Evolutionary conservation across 2,329 filamentous ascomycete species (phyloP), one percentile per base, ranked within the genome.

Genomic region (Paraconiothyrium brasiliense): DNA sequence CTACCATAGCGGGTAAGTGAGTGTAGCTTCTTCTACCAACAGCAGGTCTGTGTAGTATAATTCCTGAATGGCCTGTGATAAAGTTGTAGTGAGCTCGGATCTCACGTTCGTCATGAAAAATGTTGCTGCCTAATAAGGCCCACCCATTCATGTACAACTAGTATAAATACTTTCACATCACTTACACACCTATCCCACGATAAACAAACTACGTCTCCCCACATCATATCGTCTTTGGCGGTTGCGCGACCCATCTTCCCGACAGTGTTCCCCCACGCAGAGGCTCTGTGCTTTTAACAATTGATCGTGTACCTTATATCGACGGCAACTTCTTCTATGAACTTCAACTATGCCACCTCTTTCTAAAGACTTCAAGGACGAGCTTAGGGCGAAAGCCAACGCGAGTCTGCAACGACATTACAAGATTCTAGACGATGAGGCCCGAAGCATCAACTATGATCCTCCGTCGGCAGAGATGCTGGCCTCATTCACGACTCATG

Each of bases 401-500:
- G 54, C 41, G 9, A 37, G 30, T 20, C 54, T 56, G 30, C 54
- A 47, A n/a, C 16, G 54, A n/a, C 54, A 56, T 27, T 56, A 47
- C 41, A 13, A 56, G 20, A 35, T 11, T 10, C 32, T 56, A 1
- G 54, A 56, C 13, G 54, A 48, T 24, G 54, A 56, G 48, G 43
- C 30, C 5, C 41, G 43, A 24, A 47, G 6, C 32, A 44, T 47
- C 43, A 39, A 56, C n/a, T 20, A 56, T 27, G 54, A 56, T n/a
- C 54, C 20, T 9, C 54, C 54, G 5, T 56, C 43, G 1, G 6
- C n/a, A 10, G 54, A 48, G 13, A 47, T 39, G 41, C 54, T 46
- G 44, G 57, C 43, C 54, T 48, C 56, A 6, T 67, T 68, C 55
- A 46, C 61, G 41, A 58, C 64, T 2, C 61, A 69, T 43, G 51